Base-by-base conservation (phyloP, 106 monocot species). In the Alisma plantagoaquatica region DNA sequence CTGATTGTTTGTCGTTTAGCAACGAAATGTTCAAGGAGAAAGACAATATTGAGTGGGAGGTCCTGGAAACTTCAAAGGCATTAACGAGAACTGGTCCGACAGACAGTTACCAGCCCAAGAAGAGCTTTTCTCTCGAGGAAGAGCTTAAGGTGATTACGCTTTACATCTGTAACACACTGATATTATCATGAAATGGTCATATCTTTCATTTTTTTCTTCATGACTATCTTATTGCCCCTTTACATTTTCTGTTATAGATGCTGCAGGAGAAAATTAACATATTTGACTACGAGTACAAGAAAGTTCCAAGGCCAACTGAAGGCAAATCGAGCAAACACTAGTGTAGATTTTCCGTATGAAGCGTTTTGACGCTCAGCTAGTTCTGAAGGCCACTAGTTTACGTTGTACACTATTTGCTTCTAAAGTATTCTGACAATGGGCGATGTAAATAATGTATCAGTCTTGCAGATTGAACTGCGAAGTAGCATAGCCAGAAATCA, bases 21-120 rank as follows among this genome's bases (percentile, higher is more conserved):
- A 87, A 93, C 54, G 87, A 93, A 61, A 68, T 93, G 42, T 73
- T 74, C 2, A 93, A 87, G 59, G 87, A 93, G 70, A 93, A 83
- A 61, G 93, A 93, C 50, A 80, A 93, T 66, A 52, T 87, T 17
- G 93, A 87, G 46, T 93, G 93, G 93, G 80, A 87, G 57, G 67
- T 78, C 3, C 77, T 87, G 59, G 80, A 93, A 46, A 77, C 61
- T 27, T 83, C 74, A 7, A 93, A 71, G 74, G 73, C 87, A 11
- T 54, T 93, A 33, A 56, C 76, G 31, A 67, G 93, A 78, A 83
- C 82, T 18, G 93, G 93, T 20, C 93, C 93, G 4, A 67, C 48
- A 47, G 70, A 74, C 2, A 74, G 72, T 21, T 87, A 87, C 64
- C 77, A 77, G 33, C 87, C 83, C 0, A 87, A 84, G 69, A 94